Evolutionary conservation across 225 moss, liverwort and hornwort genomes (phyloP).

Genomic region (Sphagnum tenellum): DNA sequence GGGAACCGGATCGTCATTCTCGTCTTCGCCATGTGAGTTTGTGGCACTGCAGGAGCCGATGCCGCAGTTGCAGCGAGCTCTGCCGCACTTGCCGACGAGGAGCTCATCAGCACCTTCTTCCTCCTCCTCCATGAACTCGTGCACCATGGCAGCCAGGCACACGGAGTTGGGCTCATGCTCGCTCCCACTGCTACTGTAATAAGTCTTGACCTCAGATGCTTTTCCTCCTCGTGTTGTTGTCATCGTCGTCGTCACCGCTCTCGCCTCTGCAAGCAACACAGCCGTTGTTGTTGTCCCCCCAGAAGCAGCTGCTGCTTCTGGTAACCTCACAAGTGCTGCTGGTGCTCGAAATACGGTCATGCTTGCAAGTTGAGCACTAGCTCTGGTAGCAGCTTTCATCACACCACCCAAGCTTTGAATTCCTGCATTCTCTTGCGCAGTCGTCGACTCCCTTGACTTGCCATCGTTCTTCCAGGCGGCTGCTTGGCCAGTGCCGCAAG

Average conservation of each 20-base stretch:
- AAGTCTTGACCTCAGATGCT: slow-evolving; percentile 5
- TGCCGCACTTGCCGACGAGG: slow-evolving; percentile 20
- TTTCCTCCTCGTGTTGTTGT: slow-evolving; percentile 9
- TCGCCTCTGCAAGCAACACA: slow-evolving; percentile 6
- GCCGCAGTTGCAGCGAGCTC: slow-evolving; percentile 37
- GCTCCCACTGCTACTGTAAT: slow-evolving; percentile 37
- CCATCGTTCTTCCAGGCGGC: slow-evolving; percentile 10
- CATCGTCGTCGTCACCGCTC: not conserved
- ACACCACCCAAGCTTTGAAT: too few relatives aligned
- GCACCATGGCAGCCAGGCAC: slow-evolving; percentile 38
- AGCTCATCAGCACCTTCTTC: slow-evolving; percentile 5
- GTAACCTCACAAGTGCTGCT: too few relatives aligned
- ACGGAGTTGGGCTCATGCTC: slow-evolving; percentile 41
- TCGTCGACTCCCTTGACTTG: not conserved
- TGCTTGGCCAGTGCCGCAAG: too few relatives aligned
- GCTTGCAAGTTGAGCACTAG: too few relatives aligned
- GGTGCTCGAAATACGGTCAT: too few relatives aligned
- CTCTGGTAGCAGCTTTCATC: too few relatives aligned
- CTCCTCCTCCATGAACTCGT: slow-evolving; percentile 27
- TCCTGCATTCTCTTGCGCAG: too few relatives aligned
- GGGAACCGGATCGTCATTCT: slow-evolving; percentile 13
- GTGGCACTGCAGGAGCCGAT: slow-evolving; percentile 5
- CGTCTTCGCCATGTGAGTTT: slow-evolving; percentile 6
- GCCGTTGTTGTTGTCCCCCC: slow-evolving; percentile 2
- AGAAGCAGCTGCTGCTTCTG: not conserved